Percentiles rank a stretch among this genome's conserved stretches.
phyloP scores from a whole-genome alignment of 1,139 yeast genomes.

The Keqinozyma sinolaborantium region DNA sequence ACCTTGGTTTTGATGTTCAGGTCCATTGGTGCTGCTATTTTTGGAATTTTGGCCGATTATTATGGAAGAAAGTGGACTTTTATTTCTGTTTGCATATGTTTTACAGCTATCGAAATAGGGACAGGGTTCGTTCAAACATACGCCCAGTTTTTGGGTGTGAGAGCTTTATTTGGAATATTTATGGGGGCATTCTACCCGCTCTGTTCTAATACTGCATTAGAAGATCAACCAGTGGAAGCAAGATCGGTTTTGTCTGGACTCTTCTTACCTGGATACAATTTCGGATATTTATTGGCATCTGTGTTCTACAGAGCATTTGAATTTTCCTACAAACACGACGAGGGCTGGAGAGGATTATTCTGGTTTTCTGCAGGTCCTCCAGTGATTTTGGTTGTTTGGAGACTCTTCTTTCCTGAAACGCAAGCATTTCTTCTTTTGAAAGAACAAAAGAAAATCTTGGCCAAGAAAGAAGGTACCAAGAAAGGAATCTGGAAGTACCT shows the following conservation, averaged over 20 bases:
- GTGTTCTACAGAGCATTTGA: constrained; percentile 50
- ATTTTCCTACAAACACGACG: constrained; percentile 46
- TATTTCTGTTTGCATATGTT: constrained; percentile 47
- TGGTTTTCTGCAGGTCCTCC: constrained; percentile 74
- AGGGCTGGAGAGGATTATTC: constrained; percentile 71
- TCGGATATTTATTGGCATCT: constrained; percentile 36
- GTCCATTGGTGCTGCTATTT: constrained; percentile 71
- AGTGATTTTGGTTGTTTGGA: constrained; percentile 29
- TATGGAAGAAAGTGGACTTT: constrained; percentile 76
- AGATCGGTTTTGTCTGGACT: constrained; percentile 36
- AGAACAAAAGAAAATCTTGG: constrained; percentile 12
- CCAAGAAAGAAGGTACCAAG: constrained; percentile 5
- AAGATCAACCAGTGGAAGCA: constrained; percentile 31
- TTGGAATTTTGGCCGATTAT: constrained; percentile 64
- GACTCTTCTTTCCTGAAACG: constrained; percentile 32
- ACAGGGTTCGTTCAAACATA: constrained; percentile 69
- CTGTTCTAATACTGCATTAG: constrained; percentile 28
- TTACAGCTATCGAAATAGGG: constrained; percentile 63
- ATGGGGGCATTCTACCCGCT: constrained; percentile 40
- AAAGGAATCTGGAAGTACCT: constrained; percentile 7
- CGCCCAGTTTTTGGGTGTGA: constrained; percentile 62
- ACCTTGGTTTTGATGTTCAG: constrained; percentile 77
- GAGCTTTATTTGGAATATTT: constrained; percentile 36
- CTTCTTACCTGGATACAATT: constrained; percentile 37
- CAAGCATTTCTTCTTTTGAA: constrained; percentile 18